These are phyloP conservation scores for Arthrobotrys musiformis DNA, from an alignment of 2,329 filamentous ascomycete species.

Conservation along the genomic window DNA sequence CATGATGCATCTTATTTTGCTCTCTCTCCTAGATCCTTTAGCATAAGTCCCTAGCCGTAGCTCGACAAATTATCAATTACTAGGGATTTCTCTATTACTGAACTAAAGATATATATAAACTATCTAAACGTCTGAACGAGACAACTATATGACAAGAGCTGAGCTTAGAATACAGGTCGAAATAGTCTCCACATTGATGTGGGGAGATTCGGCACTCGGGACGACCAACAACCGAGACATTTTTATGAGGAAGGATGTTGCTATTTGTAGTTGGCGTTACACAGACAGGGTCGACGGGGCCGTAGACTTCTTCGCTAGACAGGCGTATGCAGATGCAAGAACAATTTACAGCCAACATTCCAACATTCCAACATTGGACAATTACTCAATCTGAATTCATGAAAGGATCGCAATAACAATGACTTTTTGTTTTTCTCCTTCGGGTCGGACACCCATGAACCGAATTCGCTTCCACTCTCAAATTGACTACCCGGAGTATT, in stretches of 20 bases:
- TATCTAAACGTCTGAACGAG: too few relatives aligned
- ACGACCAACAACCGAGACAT: background rate
- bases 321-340: too few relatives aligned
- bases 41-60: background rate
- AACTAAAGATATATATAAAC: too few relatives aligned
- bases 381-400: background rate
- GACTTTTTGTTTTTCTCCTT: too few relatives aligned
- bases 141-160: too few relatives aligned
- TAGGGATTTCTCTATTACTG: slow-evolving; percentile 22
- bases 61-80: slow-evolving; percentile 15
- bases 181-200: too few relatives aligned
- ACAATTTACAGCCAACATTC: background rate
- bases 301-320: background rate
- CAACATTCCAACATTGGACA: background rate
- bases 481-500: too few relatives aligned
- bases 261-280: slow-evolving; percentile 6
- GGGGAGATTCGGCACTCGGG: background rate
- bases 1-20: slow-evolving; percentile 33
- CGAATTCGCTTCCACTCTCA: too few relatives aligned
- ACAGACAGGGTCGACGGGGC: background rate
- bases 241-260: background rate
- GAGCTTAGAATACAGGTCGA: background rate
- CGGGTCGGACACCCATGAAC: too few relatives aligned
- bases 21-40: slow-evolving; percentile 17
- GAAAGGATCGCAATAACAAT: background rate